A percentile compares a stretch with the other conserved stretches of the same genome.
phyloP scores from a whole-genome alignment of 495 filamentous ascomycete genomes.

The Zalerion maritima region DNA sequence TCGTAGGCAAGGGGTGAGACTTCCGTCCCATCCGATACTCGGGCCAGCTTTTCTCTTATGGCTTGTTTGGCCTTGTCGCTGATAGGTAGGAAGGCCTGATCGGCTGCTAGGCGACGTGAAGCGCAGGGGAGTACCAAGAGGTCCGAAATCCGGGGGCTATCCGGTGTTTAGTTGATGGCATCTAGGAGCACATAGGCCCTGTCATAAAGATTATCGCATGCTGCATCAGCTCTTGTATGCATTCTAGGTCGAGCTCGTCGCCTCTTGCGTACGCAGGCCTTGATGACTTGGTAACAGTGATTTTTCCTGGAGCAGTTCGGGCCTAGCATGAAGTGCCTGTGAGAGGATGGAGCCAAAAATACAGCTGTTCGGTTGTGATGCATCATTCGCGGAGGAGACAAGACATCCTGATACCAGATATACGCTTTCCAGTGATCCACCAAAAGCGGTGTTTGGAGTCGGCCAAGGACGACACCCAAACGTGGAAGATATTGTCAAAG shows the following conservation, averaged over 20 bases:
- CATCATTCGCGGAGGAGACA: no score
- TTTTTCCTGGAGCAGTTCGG: constrained; percentile 1
- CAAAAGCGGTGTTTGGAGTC: constrained; percentile 1
- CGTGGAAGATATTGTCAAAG: not conserved
- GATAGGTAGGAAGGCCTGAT: not conserved
- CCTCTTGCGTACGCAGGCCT: not conserved
- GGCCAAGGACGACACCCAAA: not conserved
- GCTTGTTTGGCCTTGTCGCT: not conserved
- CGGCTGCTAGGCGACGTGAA: constrained; percentile 1
- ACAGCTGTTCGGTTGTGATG: no score
- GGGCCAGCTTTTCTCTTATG: not conserved
- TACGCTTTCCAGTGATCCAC: constrained; percentile 2
- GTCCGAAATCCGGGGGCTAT: no score
- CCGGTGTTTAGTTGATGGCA: no score
- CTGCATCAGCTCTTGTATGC: no score
- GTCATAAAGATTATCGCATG: no score
- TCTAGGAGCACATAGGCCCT: no score
- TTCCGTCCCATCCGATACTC: constrained; percentile 1
- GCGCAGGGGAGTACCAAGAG: no score
- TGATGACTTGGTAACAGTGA: not conserved
- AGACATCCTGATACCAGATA: no score
- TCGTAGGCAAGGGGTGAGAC: not conserved
- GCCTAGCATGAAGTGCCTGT: not conserved
- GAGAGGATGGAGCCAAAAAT: no score
- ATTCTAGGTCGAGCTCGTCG: constrained; percentile 1